Conservation (phyloP, 331 rosid genomes). For the Cydonia oblonga region DNA sequence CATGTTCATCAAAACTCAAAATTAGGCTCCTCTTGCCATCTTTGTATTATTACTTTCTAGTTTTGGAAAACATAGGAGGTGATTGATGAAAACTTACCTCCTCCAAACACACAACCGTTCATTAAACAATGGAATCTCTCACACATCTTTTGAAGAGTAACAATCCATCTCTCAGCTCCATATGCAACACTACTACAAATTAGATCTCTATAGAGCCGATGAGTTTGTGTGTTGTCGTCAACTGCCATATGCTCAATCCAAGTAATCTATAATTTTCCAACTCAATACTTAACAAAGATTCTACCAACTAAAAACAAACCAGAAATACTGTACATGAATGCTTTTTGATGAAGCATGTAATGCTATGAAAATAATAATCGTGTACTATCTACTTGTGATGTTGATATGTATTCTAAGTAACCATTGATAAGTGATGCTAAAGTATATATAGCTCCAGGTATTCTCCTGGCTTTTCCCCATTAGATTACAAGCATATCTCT, state of each 20-base stretch:
- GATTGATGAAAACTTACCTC: constrained; percentile 17
- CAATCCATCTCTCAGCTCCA: constrained; percentile 65
- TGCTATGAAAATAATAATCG: neutral
- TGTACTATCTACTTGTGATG: neutral
- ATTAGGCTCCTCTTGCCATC: too few relatives aligned
- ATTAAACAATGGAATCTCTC: constrained; percentile 32
- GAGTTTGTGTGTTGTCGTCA: constrained; percentile 41
- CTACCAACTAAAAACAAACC: neutral
- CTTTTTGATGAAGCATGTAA: neutral
- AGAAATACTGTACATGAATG: neutral
- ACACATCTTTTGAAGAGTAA: constrained; percentile 56
- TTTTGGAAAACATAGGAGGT: too few relatives aligned
- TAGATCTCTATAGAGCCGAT: constrained; percentile 36
- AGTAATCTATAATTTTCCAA: constrained; percentile 30
- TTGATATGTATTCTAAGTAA: too few relatives aligned
- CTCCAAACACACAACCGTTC: constrained; percentile 10
- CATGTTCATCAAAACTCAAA: neutral
- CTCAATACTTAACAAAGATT: neutral
- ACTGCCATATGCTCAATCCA: constrained; percentile 75
- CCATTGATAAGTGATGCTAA: too few relatives aligned
- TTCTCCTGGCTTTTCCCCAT: neutral
- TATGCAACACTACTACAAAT: constrained; percentile 25
- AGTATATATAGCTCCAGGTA: neutral
- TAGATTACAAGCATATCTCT: neutral
- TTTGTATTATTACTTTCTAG: too few relatives aligned